Evolutionary conservation across 345 rosid species (phyloP).

Genomic region (Turritis glabra): DNA sequence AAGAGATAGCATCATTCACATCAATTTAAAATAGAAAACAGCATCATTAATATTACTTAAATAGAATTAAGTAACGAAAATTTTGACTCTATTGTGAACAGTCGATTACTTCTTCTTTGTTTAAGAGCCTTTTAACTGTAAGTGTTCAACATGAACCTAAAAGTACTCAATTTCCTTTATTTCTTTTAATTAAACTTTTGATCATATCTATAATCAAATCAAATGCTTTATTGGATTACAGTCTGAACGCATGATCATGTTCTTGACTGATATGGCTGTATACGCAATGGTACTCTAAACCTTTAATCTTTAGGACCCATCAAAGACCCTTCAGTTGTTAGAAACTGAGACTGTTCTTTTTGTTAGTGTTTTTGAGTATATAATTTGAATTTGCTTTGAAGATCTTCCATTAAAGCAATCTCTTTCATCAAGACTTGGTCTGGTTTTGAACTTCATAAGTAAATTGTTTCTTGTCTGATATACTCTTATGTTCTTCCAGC

Average conservation of each 20-base stretch:
- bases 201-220: slow-evolving; percentile 9
- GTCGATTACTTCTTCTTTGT: neutral
- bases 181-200: slow-evolving; percentile 18
- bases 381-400: neutral
- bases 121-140: neutral
- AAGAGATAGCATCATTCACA: slow-evolving; percentile 20
- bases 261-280: slow-evolving; percentile 29
- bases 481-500: neutral
- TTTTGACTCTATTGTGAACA: slow-evolving; percentile 4
- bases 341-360: slow-evolving; percentile 8
- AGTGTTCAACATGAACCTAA: slow-evolving; percentile 16
- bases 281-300: neutral
- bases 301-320: slow-evolving; percentile 16
- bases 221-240: slow-evolving; percentile 30
- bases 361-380: neutral
- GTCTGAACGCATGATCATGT: slow-evolving; percentile 29
- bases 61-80: neutral
- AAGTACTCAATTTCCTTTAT: slow-evolving; percentile 24
- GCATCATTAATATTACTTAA: slow-evolving; percentile 9
- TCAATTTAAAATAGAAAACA: slow-evolving; percentile 18
- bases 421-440: neutral
- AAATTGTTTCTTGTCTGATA: slow-evolving; percentile 3
- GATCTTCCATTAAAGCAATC: neutral
- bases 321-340: slow-evolving; percentile 10
- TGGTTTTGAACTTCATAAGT: neutral